A percentile compares a stretch with the other conserved stretches of the same genome.
Evolutionary conservation across 129 eudicot species (phyloP).

Genomic region (Helianthus annuus): HanXRQr2.0-SUNRISE NC_035438.2:82115577-82116076

Average conservation of each 20-base stretch:
- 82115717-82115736: background rate
- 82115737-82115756: background rate
- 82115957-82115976: constrained; percentile 8
- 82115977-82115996: constrained; percentile 17
- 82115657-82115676: no score
- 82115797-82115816: constrained; percentile 87
- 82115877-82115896: constrained; percentile 96
- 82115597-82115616: no score
- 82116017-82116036: constrained; percentile 87
- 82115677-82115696: no score
- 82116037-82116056: constrained; percentile 82
- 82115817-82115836: constrained; percentile 79
- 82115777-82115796: constrained; percentile 98
- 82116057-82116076: constrained; percentile 66
- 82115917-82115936: constrained; percentile 75
- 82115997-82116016: constrained; percentile 21
- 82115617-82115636: no score
- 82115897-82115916: constrained; percentile 90
- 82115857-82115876: constrained; percentile 86
- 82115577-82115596: no score
- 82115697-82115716: no score
- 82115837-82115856: constrained; percentile 68
- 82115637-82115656: no score
- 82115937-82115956: background rate
- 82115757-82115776: constrained; percentile 94